A percentile compares a stretch with the other conserved stretches of the same genome.
Evolutionary conservation across 768 basidiomycete species (phyloP).

Genomic region (Podaxis sp.): DNA sequence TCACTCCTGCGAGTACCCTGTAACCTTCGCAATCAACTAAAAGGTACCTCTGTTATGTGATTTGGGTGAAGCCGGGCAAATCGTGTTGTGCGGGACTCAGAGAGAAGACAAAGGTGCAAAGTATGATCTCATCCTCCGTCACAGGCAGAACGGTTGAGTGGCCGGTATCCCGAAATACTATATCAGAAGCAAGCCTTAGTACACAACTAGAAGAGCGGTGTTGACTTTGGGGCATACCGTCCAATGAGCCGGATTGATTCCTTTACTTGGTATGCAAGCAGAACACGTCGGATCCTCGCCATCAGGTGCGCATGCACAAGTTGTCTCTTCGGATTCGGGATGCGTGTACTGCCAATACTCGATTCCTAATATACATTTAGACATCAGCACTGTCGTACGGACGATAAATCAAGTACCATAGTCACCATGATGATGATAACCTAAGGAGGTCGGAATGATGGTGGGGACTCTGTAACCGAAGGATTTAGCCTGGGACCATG

Average conservation of each 20-base stretch:
- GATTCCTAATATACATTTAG: conserved; percentile 31
- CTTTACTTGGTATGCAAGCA: conserved; percentile 44
- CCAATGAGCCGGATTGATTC: conserved; percentile 47
- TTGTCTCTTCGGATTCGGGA: conserved; percentile 41
- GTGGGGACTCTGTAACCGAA: conserved; percentile 44
- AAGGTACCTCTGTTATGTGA: too few relatives aligned
- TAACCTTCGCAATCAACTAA: too few relatives aligned
- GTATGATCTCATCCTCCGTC: neutral
- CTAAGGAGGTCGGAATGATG: conserved; percentile 44
- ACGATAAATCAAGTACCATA: neutral
- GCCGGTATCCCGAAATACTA: conserved; percentile 41
- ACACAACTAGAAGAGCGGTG: neutral
- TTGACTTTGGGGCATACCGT: conserved; percentile 31
- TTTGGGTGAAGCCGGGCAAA: too few relatives aligned
- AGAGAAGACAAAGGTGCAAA: neutral
- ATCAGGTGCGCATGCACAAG: conserved; percentile 38
- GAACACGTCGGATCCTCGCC: conserved; percentile 54
- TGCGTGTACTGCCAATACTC: conserved; percentile 51
- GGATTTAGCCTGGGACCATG: neutral
- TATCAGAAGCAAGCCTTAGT: neutral
- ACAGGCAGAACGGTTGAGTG: conserved; percentile 26
- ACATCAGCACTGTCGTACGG: neutral
- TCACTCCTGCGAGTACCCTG: too few relatives aligned
- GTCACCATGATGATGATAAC: conserved; percentile 56
- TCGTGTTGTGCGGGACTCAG: too few relatives aligned